Conservation (phyloP, 2,329 filamentous ascomycete species). For the Colletotrichum truncatum region DNA sequence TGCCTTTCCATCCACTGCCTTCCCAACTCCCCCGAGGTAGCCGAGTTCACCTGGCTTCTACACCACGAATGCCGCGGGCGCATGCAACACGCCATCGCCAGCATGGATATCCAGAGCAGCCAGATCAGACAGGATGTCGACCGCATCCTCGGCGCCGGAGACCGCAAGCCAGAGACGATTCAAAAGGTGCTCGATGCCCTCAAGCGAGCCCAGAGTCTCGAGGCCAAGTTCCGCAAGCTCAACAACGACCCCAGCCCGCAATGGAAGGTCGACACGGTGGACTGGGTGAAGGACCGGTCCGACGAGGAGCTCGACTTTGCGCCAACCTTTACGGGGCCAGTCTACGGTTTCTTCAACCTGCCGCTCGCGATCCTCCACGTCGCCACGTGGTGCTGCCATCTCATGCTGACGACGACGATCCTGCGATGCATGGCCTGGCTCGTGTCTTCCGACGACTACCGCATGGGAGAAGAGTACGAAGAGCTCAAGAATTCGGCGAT, state of each 20-base stretch:
- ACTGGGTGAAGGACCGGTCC: slow-evolving; percentile 18
- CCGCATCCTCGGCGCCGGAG: slow-evolving; percentile 15
- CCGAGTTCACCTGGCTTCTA: slow-evolving; percentile 34
- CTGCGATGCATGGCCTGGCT: slow-evolving; percentile 35
- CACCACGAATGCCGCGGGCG: slow-evolving; percentile 30
- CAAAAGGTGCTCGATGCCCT: slow-evolving; percentile 27
- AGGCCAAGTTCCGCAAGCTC: slow-evolving; percentile 26
- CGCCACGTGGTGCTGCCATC: slow-evolving; percentile 33
- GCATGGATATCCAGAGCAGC: slow-evolving; percentile 32
- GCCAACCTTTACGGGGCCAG: slow-evolving; percentile 21
- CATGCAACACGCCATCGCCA: slow-evolving; percentile 32
- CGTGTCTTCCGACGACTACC: slow-evolving; percentile 31
- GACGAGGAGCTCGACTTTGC: slow-evolving; percentile 28
- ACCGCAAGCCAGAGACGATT: slow-evolving; percentile 25
- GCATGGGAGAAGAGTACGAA: slow-evolving; percentile 30
- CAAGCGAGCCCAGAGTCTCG: slow-evolving; percentile 26
- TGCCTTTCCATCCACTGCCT: slow-evolving; percentile 33
- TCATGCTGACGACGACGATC: slow-evolving; percentile 35
- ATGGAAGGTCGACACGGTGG: slow-evolving; percentile 26
- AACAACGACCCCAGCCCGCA: slow-evolving; percentile 30
- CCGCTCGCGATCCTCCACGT: slow-evolving; percentile 32
- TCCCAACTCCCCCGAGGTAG: slow-evolving; percentile 27
- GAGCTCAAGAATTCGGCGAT: slow-evolving; percentile 28
- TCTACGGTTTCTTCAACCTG: slow-evolving; percentile 34
- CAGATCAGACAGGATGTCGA: slow-evolving; percentile 33